Evolutionary conservation across 495 filamentous ascomycete genomes (phyloP).

Genomic region (Patellaria atrata): DNA sequence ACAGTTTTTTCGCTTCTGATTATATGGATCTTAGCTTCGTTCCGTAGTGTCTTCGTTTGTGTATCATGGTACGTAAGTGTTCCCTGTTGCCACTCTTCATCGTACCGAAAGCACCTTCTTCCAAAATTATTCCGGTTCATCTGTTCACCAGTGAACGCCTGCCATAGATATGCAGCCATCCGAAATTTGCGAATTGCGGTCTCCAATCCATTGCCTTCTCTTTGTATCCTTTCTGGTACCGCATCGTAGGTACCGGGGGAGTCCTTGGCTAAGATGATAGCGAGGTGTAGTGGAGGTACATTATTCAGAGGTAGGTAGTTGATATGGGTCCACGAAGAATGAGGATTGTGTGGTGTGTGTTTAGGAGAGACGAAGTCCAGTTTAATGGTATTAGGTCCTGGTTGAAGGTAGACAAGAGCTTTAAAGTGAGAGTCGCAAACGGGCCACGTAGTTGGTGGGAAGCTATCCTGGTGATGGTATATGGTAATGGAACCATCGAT

Average conservation of each 20-base stretch:
- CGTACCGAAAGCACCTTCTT: slow-evolving; percentile 70
- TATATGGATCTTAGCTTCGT: slow-evolving; percentile 77
- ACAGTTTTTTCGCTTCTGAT: slow-evolving; percentile 72
- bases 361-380: slow-evolving; percentile 79
- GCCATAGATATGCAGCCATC: slow-evolving; percentile 89
- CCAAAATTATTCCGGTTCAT: slow-evolving; percentile 82
- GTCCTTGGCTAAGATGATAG: slow-evolving; percentile 71
- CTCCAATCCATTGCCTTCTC: slow-evolving; percentile 68
- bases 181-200: slow-evolving; percentile 72
- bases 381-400: slow-evolving; percentile 70
- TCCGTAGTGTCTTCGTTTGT: slow-evolving; percentile 57
- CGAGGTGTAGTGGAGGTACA: slow-evolving; percentile 68
- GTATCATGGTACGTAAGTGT: slow-evolving; percentile 57
- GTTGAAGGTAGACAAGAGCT: slow-evolving; percentile 69
- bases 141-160: slow-evolving; percentile 87
- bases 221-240: slow-evolving; percentile 53
- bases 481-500: slow-evolving; percentile 71
- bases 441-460: slow-evolving; percentile 69
- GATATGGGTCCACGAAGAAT: slow-evolving; percentile 64
- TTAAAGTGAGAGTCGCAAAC: slow-evolving; percentile 82
- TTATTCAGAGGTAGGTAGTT: slow-evolving; percentile 70
- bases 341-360: slow-evolving; percentile 53
- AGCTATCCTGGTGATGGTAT: slow-evolving; percentile 67
- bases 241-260: slow-evolving; percentile 79
- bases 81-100: slow-evolving; percentile 83